Evolutionary conservation across 805 yeast species (phyloP), one percentile per base, ranked within the genome.

Genomic region (Kluyveromyces dobzhanskii): DNA sequence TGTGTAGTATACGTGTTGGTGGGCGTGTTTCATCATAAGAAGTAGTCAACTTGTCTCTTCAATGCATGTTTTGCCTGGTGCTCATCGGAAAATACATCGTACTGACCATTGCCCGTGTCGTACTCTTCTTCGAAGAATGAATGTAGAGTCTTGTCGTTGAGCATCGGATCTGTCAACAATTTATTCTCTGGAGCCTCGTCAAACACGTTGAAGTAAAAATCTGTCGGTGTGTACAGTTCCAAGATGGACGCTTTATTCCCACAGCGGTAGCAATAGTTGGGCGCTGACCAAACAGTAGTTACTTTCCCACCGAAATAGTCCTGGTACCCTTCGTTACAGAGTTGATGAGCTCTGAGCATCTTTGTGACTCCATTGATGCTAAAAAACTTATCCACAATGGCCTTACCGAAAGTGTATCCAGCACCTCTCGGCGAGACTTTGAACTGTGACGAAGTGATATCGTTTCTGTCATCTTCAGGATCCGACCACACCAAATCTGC

Each of bases 401-500:
- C 92, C 30, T 76, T 68, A 14, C 98, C 98, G 67, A 92, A 92
- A 17, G 92, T 85, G 60, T 90, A 92, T 4, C 99, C 99, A 1
- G 99, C 99, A 30, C 99, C 99, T 52, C 99, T 64, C 1, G 98
- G 95, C 23, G 88, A 78, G 16, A 92, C 73, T 47, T 88, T 80
- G 59, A 92, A 92, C 53, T 87, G 95, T 10, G 42, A 39, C 10
- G 42, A 40, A 3, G 61, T 61, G 38, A 67, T 69, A 41, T 81
- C 85, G 18, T 83, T 81, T 59, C 40, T 21, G 40, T 82, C 85
- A 24, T 84, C 82, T 59, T 94, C 97, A 0, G 99, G 99, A 56
- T 92, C 99, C 17, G 92, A 80, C 99, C 99, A 92, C 14, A 92
- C 97, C 37, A 92, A 66, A 59, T 92, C 99, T 1, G 98, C 98